Evolutionary conservation across 2,329 filamentous ascomycete species (phyloP).

Genomic region (Ophiocordyceps australis): DNA sequence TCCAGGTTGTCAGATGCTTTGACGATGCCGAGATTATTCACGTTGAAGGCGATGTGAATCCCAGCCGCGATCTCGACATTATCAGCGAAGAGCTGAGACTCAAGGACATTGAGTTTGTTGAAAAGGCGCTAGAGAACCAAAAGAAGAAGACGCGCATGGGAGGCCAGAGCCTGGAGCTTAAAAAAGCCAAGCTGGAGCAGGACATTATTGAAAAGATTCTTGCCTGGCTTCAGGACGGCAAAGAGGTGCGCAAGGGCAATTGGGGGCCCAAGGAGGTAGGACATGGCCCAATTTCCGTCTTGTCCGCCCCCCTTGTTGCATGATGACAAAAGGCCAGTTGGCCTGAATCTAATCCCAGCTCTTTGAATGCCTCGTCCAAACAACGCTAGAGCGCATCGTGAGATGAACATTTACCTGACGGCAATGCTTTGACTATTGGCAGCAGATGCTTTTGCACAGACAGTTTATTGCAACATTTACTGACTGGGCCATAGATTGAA

Average conservation of each 20-base stretch:
- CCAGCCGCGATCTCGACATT: constrained; percentile 82
- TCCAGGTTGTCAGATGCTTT: constrained; percentile 92
- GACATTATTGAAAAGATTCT: constrained; percentile 85
- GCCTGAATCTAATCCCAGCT: constrained; percentile 99
- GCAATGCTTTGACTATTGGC: no score
- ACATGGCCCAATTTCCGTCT: constrained; percentile 6
- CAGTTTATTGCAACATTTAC: no score
- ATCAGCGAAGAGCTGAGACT: constrained; percentile 92
- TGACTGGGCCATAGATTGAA: no score
- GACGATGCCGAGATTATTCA: constrained; percentile 99
- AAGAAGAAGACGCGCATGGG: constrained; percentile 91
- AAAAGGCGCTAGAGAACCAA: constrained; percentile 83
- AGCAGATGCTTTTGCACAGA: no score
- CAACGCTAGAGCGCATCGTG: constrained; percentile 65
- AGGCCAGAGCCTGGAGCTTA: constrained; percentile 91
- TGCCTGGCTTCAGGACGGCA: constrained; percentile 66
- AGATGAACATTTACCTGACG: constrained; percentile 70
- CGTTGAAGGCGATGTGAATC: constrained; percentile 97
- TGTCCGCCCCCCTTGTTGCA: constrained; percentile 20
- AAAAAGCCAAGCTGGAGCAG: constrained; percentile 90
- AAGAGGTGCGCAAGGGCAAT: constrained; percentile 79
- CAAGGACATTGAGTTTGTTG: constrained; percentile 97
- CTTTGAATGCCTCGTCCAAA: constrained; percentile 74
- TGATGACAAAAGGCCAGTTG: constrained; percentile 98
- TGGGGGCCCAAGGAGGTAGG: constrained; percentile 94